A percentile compares a stretch with the other conserved stretches of the same genome.
phyloP scores from a whole-genome alignment of 371 early-diverging fungal species.

The Blastocladiella emersonii region DNA sequence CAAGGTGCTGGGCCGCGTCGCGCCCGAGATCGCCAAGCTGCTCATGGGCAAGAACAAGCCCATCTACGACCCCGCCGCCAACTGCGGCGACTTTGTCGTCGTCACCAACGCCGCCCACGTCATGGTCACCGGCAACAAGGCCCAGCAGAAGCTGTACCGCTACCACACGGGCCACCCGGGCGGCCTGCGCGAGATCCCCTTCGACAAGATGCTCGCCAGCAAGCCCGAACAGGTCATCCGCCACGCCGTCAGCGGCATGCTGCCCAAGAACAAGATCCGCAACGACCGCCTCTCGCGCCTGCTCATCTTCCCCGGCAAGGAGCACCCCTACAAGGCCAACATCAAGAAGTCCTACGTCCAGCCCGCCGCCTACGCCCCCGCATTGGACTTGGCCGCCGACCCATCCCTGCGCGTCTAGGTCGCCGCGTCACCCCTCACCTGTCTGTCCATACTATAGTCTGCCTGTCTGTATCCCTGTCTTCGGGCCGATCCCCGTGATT shows the following conservation, averaged over 20 bases:
- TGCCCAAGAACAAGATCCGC: slow-evolving; percentile 87
- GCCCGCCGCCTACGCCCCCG: too few species aligned
- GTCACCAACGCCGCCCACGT: slow-evolving; percentile 85
- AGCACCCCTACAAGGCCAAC: slow-evolving; percentile 82
- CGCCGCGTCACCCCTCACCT: too few species aligned
- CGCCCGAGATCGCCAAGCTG: slow-evolving; percentile 75
- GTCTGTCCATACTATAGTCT: too few species aligned
- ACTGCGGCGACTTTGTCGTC: slow-evolving; percentile 95
- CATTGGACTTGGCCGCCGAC: too few species aligned
- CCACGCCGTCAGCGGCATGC: slow-evolving; percentile 89
- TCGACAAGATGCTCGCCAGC: slow-evolving; percentile 54
- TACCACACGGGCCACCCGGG: slow-evolving; percentile 86
- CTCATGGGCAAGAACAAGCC: slow-evolving; percentile 97
- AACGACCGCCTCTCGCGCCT: slow-evolving; percentile 63
- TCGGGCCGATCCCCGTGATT: too few species aligned
- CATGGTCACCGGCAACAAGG: slow-evolving; percentile 72
- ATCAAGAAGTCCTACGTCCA: slow-evolving; percentile 56
- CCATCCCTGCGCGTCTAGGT: too few species aligned
- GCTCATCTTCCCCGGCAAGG: slow-evolving; percentile 70
- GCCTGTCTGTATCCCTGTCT: too few species aligned
- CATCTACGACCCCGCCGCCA: slow-evolving; percentile 82
- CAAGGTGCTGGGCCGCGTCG: slow-evolving; percentile 75
- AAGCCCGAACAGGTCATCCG: slow-evolving; percentile 71
- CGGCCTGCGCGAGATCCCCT: slow-evolving; percentile 70
- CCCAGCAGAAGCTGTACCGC: slow-evolving; percentile 73